Base-by-base conservation (phyloP, 805 yeast species). In the Lachancea nothofagi region DNA sequence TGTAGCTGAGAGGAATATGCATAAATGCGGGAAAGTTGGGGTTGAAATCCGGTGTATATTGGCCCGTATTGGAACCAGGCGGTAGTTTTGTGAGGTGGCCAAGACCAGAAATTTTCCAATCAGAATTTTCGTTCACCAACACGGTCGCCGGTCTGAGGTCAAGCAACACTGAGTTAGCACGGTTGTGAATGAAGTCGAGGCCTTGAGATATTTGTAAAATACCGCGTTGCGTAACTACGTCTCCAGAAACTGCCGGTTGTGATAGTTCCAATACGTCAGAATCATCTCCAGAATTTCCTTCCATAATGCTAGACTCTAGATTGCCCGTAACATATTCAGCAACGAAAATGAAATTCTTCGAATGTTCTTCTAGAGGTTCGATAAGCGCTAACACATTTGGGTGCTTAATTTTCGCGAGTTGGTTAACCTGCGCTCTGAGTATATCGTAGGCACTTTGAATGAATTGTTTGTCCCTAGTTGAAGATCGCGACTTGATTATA, bases 81-180 rank as follows among this genome's bases (percentile, higher is more conserved):
- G 73, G 53, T 65, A 74, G 46, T 36, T 65, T 66, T 4, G 58
- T 46, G 36, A 75, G 63, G 37, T 74, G 68, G 0, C 69, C 80
- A 43, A 93, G 71, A 0, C 97, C 97, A 5, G 83, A 74, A 2
- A 93, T 58, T 59, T 90, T 93, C 97, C 98, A 93, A 62, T 93
- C 97, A 4, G 94, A 89, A 48, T 79, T 83, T 28, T 78, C 82
- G 49, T 83, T 89, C 14, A 90, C 74, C 41, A 83, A 74, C 1
- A 93, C 70, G 0, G 95, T 75, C 7, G 74, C 66, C 1, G 98
- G 98, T 47, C 79, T 79, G 24, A 93, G 49, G 48, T 87, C 84
- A 47, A 84, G 59, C 62, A 90, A 96, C 5, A 84, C 81, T 20
- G 78, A 73, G 20, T 79, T 72, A 15, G 94, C 83, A 44, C 77